Conservation (phyloP, 345 rosid genomes). For the Gossypium arboreum region DNA sequence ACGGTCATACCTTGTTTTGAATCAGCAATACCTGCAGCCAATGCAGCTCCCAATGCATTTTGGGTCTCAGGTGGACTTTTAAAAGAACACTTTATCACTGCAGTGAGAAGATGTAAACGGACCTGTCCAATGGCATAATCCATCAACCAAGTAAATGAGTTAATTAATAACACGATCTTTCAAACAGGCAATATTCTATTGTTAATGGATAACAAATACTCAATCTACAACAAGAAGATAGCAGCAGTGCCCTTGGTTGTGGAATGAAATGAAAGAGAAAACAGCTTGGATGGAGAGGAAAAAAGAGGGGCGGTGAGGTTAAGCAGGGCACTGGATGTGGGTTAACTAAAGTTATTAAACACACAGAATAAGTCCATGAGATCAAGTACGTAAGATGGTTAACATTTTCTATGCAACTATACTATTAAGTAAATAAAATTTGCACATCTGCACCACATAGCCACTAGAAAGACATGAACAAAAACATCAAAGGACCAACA, state of each 20-base stretch:
- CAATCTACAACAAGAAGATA: slow-evolving; percentile 4
- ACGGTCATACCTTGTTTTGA: slow-evolving; percentile 70
- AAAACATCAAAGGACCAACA: background rate
- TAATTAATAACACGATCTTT: slow-evolving; percentile 10
- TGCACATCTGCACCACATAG: background rate
- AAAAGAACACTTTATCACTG: slow-evolving; percentile 92
- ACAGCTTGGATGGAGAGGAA: background rate
- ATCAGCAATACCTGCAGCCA: slow-evolving; percentile 88
- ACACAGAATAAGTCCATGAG: background rate
- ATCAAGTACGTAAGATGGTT: background rate
- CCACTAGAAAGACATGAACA: background rate
- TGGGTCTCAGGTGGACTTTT: slow-evolving; percentile 98
- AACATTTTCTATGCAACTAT: background rate
- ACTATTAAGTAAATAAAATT: background rate
- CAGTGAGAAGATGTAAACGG: slow-evolving; percentile 92
- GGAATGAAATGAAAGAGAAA: background rate
- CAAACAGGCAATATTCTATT: background rate
- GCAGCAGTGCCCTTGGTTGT: background rate
- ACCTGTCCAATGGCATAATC: slow-evolving; percentile 51
- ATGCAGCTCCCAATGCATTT: slow-evolving; percentile 80
- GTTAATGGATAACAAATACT: background rate
- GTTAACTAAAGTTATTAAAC: background rate
- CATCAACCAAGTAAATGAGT: slow-evolving; percentile 17
- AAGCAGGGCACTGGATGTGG: background rate
- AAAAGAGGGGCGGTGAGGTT: background rate